phyloP scores from a whole-genome alignment of 1,284 basidiomycete genomes.

The Garcileccinum viscosum region DNA sequence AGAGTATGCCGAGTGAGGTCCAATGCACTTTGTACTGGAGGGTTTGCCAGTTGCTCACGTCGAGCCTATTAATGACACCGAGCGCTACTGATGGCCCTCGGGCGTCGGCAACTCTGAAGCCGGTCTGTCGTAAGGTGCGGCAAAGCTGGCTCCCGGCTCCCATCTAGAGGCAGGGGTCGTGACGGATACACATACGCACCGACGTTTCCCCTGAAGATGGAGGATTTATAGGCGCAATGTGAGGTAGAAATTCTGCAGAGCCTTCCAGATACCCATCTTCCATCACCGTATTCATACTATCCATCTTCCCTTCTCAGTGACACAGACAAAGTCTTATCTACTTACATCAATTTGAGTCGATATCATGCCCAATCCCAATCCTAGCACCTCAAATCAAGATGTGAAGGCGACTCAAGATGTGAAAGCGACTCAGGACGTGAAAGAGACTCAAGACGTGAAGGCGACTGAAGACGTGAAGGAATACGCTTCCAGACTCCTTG shows the following conservation, averaged over 20 bases:
- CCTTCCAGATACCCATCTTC: neutral
- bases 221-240: neutral
- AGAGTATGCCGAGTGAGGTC: neutral
- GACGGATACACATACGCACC: too few relatives aligned
- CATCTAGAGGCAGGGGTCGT: neutral
- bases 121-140: neutral
- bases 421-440: neutral
- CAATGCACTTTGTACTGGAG: neutral
- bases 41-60: neutral
- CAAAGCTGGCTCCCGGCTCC: neutral
- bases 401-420: neutral
- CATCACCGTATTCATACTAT: neutral
- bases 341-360: neutral
- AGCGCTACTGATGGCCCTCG: neutral
- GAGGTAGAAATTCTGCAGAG: neutral
- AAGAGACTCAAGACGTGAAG: neutral
- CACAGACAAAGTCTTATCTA: neutral
- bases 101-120: neutral
- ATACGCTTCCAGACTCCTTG: neutral
- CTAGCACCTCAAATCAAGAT: neutral
- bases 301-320: neutral
- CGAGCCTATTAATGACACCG: neutral
- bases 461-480: neutral
- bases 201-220: neutral
- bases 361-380: neutral